Conservation (phyloP, 371 early-diverging fungal species). For the Antonospora locustae region DNA sequence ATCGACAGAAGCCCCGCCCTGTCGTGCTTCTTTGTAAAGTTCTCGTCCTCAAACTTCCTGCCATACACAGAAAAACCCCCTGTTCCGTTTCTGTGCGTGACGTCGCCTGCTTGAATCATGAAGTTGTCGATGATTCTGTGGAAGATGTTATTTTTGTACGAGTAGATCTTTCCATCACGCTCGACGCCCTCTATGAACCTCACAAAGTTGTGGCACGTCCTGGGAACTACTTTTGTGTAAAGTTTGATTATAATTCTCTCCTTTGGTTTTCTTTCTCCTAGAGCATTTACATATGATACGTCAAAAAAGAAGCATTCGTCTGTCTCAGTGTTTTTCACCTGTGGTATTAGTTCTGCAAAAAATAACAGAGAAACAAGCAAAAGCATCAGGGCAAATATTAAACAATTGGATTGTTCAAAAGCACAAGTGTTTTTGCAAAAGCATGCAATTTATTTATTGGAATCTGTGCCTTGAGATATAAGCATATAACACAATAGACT, state of each 20-base stretch:
- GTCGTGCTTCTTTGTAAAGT: slow-evolving; percentile 64
- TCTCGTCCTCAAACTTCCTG: slow-evolving; percentile 80
- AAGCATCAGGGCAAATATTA: no score
- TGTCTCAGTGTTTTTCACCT: no score
- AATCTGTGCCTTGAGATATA: no score
- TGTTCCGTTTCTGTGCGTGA: slow-evolving; percentile 69
- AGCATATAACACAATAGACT: no score
- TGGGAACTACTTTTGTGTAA: slow-evolving; percentile 62
- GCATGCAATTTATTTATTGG: no score
- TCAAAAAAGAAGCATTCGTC: no score
- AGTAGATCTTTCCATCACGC: slow-evolving; percentile 58
- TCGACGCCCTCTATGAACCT: slow-evolving; percentile 4
- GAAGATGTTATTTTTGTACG: slow-evolving; percentile 61
- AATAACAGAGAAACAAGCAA: no score
- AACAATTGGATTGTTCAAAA: no score
- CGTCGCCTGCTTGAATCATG: slow-evolving; percentile 98
- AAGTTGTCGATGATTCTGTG: slow-evolving; percentile 71
- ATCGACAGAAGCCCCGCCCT: slow-evolving; percentile 75
- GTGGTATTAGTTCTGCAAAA: no score
- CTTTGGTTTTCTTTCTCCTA: not conserved
- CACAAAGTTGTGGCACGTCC: slow-evolving; percentile 62
- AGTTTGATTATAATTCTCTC: slow-evolving; percentile 38
- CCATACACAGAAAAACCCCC: slow-evolving; percentile 89
- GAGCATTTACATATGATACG: not conserved
- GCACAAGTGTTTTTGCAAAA: no score